These are phyloP conservation scores for Fusarium dlaminii DNA, from an alignment of 2,329 filamentous ascomycete genomes.

Conservation along the genomic window DNA sequence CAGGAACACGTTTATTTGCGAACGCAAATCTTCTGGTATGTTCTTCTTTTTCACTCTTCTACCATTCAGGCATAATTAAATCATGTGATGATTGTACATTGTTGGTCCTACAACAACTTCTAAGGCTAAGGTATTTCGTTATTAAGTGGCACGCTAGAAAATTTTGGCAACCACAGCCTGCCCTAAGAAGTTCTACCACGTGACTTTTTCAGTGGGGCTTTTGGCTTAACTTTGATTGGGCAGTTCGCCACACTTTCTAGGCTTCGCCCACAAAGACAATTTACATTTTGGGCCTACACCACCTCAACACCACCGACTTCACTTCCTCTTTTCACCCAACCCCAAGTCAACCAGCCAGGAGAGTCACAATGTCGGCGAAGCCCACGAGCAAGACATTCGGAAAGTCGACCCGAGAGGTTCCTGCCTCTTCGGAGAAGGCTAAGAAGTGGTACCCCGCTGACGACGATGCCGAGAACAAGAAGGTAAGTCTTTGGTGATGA, in stretches of 20 bases:
- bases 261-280: conserved; percentile 50
- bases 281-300: conserved; percentile 51
- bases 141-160: neutral
- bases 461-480: conserved; percentile 88
- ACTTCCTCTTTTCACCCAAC: conserved; percentile 49
- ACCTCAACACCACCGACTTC: conserved; percentile 50
- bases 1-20: neutral
- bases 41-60: neutral
- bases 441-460: conserved; percentile 99
- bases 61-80: neutral
- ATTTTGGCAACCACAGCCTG: neutral
- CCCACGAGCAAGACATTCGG: conserved; percentile 93
- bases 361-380: conserved; percentile 78
- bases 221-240: neutral
- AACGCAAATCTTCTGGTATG: neutral
- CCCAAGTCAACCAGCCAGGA: conserved; percentile 54
- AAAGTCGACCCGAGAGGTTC: conserved; percentile 93
- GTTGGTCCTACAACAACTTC: neutral
- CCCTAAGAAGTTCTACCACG: neutral
- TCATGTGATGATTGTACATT: neutral
- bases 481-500: conserved; percentile 74
- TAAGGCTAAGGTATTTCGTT: neutral
- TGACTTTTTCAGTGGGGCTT: neutral
- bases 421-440: conserved; percentile 88
- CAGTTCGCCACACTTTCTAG: neutral